Percentiles rank a stretch among this genome's conserved stretches.
Evolutionary conservation across 1,284 basidiomycete species (phyloP).

Genomic region (Volvariella surrecta): DNA sequence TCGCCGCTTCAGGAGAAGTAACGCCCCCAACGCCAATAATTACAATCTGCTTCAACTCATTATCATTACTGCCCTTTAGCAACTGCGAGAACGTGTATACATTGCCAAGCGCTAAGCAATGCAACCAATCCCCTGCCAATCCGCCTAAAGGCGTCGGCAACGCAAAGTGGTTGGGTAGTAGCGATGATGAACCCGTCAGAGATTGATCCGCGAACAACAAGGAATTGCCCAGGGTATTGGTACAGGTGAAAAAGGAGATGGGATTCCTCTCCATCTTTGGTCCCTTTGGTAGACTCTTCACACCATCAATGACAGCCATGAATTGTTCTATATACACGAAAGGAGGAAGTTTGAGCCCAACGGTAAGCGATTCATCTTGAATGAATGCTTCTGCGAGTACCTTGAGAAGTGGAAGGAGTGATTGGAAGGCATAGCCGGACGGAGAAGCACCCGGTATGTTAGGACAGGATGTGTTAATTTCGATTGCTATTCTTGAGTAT

Average conservation of each 20-base stretch:
- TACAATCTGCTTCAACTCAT: constrained; percentile 28
- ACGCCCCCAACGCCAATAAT: constrained; percentile 77
- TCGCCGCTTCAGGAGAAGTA: constrained; percentile 43
- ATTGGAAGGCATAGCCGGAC: constrained; percentile 48
- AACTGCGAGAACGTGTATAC: constrained; percentile 52
- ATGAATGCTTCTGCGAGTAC: constrained; percentile 40
- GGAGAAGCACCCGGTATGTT: constrained; percentile 62
- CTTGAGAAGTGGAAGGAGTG: constrained; percentile 37
- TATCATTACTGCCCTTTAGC: constrained; percentile 21
- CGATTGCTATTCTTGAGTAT: constrained; percentile 51
- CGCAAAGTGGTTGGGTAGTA: constrained; percentile 21
- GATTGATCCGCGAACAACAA: constrained; percentile 52
- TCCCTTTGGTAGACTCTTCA: constrained; percentile 12
- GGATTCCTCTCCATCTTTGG: constrained; percentile 18
- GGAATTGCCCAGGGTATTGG: constrained; percentile 69
- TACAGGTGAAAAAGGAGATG: constrained; percentile 62
- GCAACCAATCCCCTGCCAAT: constrained; percentile 68
- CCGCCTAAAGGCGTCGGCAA: constrained; percentile 60
- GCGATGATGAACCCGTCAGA: neutral
- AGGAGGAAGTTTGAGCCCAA: constrained; percentile 78
- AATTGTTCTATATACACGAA: constrained; percentile 62
- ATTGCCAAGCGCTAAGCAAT: constrained; percentile 68
- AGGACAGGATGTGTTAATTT: constrained; percentile 76
- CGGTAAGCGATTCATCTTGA: constrained; percentile 46
- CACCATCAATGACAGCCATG: constrained; percentile 35